These are phyloP conservation scores for Musa troglodytarum DNA, from an alignment of 176 grass and related monocot species.

Conservation along the genomic window DNA sequence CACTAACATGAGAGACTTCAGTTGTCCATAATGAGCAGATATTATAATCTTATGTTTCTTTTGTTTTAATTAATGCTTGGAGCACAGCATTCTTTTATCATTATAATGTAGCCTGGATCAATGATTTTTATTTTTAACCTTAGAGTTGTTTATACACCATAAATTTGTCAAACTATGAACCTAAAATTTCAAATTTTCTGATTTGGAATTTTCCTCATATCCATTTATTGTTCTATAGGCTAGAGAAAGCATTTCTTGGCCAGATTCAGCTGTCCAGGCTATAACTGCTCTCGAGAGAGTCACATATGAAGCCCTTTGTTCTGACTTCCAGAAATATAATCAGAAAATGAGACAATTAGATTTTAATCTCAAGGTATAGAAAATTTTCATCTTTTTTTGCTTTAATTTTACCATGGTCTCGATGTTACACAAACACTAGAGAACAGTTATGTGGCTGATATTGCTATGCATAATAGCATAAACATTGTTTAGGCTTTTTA, in stretches of 20 bases:
- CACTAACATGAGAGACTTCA: not conserved
- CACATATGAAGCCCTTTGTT: conserved; percentile 50
- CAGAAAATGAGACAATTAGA: conserved; percentile 91
- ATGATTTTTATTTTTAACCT: not conserved
- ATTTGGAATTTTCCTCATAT: too few species aligned
- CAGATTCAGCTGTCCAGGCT: conserved; percentile 59
- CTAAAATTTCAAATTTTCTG: too few species aligned
- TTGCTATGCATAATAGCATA: too few species aligned
- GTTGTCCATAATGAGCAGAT: too few species aligned
- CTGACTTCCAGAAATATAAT: conserved; percentile 81
- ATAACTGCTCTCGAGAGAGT: conserved; percentile 65
- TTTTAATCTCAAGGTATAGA: conserved; percentile 92
- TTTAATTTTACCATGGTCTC: not conserved
- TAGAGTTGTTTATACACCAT: too few species aligned
- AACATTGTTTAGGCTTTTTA: too few species aligned
- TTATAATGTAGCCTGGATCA: not conserved
- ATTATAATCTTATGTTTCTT: too few species aligned
- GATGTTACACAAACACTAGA: not conserved
- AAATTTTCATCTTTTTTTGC: not conserved
- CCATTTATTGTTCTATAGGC: conserved; percentile 31
- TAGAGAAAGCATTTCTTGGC: conserved; percentile 47
- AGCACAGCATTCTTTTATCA: too few species aligned
- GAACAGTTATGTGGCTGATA: not conserved
- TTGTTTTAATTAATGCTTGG: too few species aligned
- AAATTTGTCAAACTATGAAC: too few species aligned